Evolutionary conservation across 768 basidiomycete genomes (phyloP).

Genomic region (Hemileccinum impolitum): DNA sequence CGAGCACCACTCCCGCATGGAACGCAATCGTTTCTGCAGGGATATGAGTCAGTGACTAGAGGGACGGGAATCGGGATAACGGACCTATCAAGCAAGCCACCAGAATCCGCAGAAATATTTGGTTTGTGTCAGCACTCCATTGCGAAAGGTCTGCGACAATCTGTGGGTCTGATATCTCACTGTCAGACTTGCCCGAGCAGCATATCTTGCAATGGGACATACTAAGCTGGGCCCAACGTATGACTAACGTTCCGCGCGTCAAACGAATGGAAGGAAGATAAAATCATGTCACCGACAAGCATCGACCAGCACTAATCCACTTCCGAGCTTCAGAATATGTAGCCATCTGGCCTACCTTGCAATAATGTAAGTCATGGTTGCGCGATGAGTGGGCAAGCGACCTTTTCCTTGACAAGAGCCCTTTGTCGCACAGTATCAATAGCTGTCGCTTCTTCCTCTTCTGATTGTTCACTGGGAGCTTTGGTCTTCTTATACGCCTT

Average conservation of each 20-base stretch:
- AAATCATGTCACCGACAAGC: conserved; percentile 52
- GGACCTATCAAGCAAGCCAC: conserved; percentile 63
- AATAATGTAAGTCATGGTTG: neutral
- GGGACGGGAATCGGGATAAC: conserved; percentile 4
- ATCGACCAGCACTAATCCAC: conserved; percentile 59
- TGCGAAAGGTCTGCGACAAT: conserved; percentile 37
- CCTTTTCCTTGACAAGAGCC: conserved; percentile 25
- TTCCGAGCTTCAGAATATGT: conserved; percentile 57
- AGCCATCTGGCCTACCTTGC: conserved; percentile 60
- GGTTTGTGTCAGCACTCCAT: conserved; percentile 52
- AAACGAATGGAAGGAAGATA: conserved; percentile 1
- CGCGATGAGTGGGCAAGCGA: conserved; percentile 7
- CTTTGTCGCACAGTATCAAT: neutral
- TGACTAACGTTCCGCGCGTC: conserved; percentile 44
- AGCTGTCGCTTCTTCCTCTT: neutral
- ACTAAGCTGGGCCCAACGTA: conserved; percentile 76
- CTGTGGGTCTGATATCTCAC: conserved; percentile 35
- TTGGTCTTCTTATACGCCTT: conserved; percentile 31
- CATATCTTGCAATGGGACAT: conserved; percentile 11
- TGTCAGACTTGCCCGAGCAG: neutral
- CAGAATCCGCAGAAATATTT: conserved; percentile 54
- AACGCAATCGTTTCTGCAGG: conserved; percentile 71
- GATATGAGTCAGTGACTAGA: neutral
- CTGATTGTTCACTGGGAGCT: neutral
- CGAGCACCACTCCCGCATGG: conserved; percentile 60